Base-by-base conservation (phyloP, 1,284 basidiomycete species). In the Clitocybe nebularis region DNA sequence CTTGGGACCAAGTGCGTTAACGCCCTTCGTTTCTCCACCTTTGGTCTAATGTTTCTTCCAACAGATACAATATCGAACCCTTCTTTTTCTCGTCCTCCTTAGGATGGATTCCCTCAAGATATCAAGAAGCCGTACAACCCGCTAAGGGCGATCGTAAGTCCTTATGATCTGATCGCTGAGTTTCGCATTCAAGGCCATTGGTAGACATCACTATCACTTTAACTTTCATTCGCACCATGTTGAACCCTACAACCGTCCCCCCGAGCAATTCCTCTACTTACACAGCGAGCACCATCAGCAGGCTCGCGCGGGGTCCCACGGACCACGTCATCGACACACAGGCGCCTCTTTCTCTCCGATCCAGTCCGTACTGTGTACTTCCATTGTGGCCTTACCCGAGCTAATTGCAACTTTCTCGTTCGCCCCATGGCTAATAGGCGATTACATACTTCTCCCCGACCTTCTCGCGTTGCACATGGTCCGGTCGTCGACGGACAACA, bases 51-150 rank as follows among this genome's bases (percentile, higher is more conserved):
- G n/a, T n/a, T n/a, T n/a, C 19, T 20, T 16, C 6, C 23, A 8
- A 13, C 17, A 66, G 64, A 46, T 73, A 68, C 47, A 65, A 67
- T 39, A 60, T 79, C 40, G 76, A 79, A 45, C 77, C 77, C 0
- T 79, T 79, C 54, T 79, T 73, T 51, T 79, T 77, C 54, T 73
- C 77, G 1, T 77, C 75, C 2, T 74, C 75, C 1, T 51, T 75
- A 2, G 74, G 75, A 26, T 75, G 73, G 69, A 79, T 77, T 49
- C 77, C 77, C 5, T 66, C 75, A 3, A 64, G 73, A 44, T 77
- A 75, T 50, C 75, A 74, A 48, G 71, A 74, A 39, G 65, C 64
- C 43, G 45, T 68, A 1, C 39, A 54, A 0, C 51, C 48, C 3
- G 47, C 56, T 1, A 43, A 66, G 41, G 63, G 72, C 29, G 76